phyloP scores from a whole-genome alignment of 306 rosid species.

The Cucurbita moschata region DNA sequence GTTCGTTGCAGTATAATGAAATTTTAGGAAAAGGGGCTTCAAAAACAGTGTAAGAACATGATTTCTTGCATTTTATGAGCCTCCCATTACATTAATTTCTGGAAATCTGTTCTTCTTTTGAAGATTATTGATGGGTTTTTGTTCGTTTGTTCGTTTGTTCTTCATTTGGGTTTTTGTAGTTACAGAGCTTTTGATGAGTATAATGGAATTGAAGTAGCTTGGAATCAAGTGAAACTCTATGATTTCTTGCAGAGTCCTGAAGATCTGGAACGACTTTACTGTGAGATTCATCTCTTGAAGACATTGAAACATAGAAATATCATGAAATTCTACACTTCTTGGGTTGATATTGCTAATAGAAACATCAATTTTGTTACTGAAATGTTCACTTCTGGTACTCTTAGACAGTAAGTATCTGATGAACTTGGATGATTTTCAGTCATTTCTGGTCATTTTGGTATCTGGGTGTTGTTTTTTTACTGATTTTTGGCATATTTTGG shows the following conservation, averaged over 20 bases:
- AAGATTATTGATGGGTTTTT: conserved; percentile 9
- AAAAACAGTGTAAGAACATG: conserved; percentile 64
- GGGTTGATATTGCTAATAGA: conserved; percentile 82
- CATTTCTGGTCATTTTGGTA: neutral
- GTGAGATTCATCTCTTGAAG: conserved; percentile 88
- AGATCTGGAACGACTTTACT: conserved; percentile 87
- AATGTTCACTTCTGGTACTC: conserved; percentile 96
- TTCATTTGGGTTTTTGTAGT: conserved; percentile 22
- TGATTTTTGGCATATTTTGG: conserved; percentile 6
- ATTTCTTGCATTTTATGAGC: conserved; percentile 1
- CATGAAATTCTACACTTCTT: conserved; percentile 86
- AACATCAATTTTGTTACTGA: conserved; percentile 90
- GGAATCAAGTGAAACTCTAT: conserved; percentile 87
- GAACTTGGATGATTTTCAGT: neutral
- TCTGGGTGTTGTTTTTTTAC: neutral
- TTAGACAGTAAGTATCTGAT: conserved; percentile 52
- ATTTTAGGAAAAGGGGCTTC: conserved; percentile 97
- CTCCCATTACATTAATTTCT: too few relatives aligned
- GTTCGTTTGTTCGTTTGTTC: neutral
- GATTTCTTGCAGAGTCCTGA: conserved; percentile 90
- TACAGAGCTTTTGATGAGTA: conserved; percentile 92
- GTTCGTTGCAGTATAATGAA: conserved; percentile 64
- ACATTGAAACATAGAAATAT: conserved; percentile 77
- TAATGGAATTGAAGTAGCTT: conserved; percentile 95
- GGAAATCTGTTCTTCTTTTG: conserved; percentile 14